phyloP scores from a whole-genome alignment of 2,329 filamentous ascomycete genomes.

The Colletotrichum echinochloae region DNA sequence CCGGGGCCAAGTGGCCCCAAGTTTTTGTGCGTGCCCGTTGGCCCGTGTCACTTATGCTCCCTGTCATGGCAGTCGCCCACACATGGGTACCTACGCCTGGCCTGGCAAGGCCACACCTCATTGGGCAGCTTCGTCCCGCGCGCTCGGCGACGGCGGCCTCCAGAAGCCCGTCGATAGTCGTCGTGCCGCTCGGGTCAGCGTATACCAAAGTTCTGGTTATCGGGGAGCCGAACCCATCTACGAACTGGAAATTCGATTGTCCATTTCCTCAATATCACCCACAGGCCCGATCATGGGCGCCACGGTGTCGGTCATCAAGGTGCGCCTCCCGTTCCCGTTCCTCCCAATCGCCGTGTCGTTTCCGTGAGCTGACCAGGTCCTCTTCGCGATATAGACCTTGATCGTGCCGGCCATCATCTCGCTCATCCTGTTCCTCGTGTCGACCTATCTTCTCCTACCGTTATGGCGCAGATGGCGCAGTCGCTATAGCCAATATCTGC shows the following conservation, averaged over 20 bases:
- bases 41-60: conserved; percentile 16
- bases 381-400: conserved; percentile 66
- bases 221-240: not conserved
- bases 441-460: conserved; percentile 75
- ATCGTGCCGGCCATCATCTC: conserved; percentile 78
- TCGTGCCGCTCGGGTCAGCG: not conserved
- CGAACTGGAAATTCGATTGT: conserved; percentile 4
- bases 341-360: not conserved
- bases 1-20: conserved; percentile 27
- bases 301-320: conserved; percentile 52
- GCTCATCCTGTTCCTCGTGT: conserved; percentile 73
- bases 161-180: conserved; percentile 19
- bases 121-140: conserved; percentile 30
- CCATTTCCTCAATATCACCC: conserved; percentile 1
- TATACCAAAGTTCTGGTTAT: not conserved
- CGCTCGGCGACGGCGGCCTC: conserved; percentile 14
- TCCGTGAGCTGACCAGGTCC: conserved; percentile 27
- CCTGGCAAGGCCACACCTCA: conserved; percentile 28
- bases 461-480: conserved; percentile 76
- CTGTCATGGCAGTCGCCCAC: conserved; percentile 16
- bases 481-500: conserved; percentile 80
- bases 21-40: conserved; percentile 19
- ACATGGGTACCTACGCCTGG: conserved; percentile 5
- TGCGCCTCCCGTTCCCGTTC: conserved; percentile 40
- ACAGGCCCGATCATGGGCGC: conserved; percentile 48